Conservation (phyloP, 2,329 filamentous ascomycete genomes). For the Colletotrichum sp. region DNA sequence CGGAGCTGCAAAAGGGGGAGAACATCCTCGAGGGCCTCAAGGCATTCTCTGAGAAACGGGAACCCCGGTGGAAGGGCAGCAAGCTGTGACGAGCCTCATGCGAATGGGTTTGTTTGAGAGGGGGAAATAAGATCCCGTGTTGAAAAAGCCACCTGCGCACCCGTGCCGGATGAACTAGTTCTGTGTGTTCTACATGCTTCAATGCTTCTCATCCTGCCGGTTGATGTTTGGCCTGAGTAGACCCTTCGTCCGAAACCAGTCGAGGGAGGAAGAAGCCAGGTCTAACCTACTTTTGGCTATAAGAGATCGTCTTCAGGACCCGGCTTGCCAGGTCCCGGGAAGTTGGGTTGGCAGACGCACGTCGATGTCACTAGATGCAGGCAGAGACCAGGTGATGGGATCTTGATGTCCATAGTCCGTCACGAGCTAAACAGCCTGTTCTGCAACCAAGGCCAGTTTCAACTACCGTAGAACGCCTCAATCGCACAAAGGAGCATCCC, state of each 20-base stretch:
- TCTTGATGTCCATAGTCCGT: background rate
- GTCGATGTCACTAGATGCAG: background rate
- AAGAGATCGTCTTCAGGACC: background rate
- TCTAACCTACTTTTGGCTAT: background rate
- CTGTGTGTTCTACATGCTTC: background rate
- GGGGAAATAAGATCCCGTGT: background rate
- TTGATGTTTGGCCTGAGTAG: background rate
- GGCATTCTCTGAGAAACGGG: slow-evolving; percentile 31
- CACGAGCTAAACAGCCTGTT: background rate
- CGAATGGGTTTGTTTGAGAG: background rate
- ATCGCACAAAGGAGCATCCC: background rate
- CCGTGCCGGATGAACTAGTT: background rate
- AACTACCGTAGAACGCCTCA: background rate
- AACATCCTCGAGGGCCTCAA: slow-evolving; percentile 32
- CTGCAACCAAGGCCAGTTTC: background rate
- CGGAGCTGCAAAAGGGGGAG: slow-evolving; percentile 32
- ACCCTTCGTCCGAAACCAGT: background rate
- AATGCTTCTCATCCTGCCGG: background rate
- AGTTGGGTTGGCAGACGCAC: background rate
- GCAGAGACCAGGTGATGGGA: background rate
- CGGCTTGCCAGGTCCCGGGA: background rate
- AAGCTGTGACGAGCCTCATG: slow-evolving; percentile 22
- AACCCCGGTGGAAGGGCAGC: slow-evolving; percentile 31
- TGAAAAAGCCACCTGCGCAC: background rate
- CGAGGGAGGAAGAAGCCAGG: background rate